A percentile compares a stretch with the other conserved stretches of the same genome.
Conservation (phyloP, 371 early-diverging fungal genomes). For the Blakeslea trispora region DNA sequence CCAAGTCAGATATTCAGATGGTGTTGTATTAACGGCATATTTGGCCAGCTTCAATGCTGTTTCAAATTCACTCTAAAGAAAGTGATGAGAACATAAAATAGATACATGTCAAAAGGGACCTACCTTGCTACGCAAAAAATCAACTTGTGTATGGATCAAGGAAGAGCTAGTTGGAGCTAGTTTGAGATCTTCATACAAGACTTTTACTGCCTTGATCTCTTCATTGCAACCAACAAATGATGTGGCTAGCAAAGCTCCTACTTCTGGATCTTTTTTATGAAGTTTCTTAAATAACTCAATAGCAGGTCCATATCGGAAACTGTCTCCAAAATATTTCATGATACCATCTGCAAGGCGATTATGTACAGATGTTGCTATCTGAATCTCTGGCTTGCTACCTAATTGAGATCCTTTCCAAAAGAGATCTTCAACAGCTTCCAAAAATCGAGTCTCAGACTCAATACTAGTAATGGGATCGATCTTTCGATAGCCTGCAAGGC, state of each 20-base stretch:
- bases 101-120: too few species aligned
- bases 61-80: constrained; percentile 59
- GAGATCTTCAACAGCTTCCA: constrained; percentile 81
- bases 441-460: constrained; percentile 73
- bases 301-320: constrained; percentile 76
- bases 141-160: constrained; percentile 84
- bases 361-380: constrained; percentile 83
- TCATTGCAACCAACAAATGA: constrained; percentile 79
- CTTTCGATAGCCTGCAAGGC: constrained; percentile 81
- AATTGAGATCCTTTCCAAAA: constrained; percentile 93
- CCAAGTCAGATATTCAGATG: constrained; percentile 96
- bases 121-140: constrained; percentile 81
- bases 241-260: constrained; percentile 82
- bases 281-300: constrained; percentile 81
- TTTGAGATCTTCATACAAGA: constrained; percentile 80
- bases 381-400: constrained; percentile 93
- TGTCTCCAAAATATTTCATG: constrained; percentile 85
- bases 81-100: too few species aligned
- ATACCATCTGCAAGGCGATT: constrained; percentile 86
- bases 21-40: constrained; percentile 90
- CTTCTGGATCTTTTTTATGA: constrained; percentile 83
- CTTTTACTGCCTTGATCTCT: constrained; percentile 88
- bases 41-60: constrained; percentile 86
- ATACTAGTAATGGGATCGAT: constrained; percentile 80
- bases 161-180: constrained; percentile 79